phyloP scores from a whole-genome alignment of 129 eudicot species.

The Cynara cardunculus region DNA sequence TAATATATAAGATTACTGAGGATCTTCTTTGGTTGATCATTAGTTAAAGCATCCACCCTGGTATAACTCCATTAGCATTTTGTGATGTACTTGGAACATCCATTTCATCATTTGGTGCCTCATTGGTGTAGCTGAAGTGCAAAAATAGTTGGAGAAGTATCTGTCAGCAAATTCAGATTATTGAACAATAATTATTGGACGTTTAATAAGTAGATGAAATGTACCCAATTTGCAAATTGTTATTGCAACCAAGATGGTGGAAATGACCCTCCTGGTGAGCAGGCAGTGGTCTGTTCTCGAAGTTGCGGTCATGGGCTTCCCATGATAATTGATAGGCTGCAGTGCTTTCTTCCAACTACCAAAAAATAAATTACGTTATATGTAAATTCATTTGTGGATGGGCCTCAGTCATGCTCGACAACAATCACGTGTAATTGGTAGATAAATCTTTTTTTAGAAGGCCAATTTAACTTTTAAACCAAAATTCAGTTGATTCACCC shows the following conservation, averaged over 20 bases:
- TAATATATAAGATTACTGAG: background rate
- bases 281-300: conserved; percentile 17
- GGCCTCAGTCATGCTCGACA: background rate
- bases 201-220: background rate
- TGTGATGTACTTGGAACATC: conserved; percentile 20
- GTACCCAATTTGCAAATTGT: conserved; percentile 27
- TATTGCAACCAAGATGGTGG: conserved; percentile 19
- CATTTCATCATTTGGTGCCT: conserved; percentile 19
- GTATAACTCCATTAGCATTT: conserved; percentile 26
- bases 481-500: background rate
- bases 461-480: background rate
- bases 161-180: background rate
- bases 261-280: conserved; percentile 19
- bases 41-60: conserved; percentile 52
- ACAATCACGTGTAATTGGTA: background rate
- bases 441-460: too few relatives aligned
- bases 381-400: background rate
- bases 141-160: background rate
- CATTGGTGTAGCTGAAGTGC: conserved; percentile 28
- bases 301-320: conserved; percentile 22
- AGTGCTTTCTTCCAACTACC: conserved; percentile 38
- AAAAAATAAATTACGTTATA: background rate
- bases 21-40: conserved; percentile 9
- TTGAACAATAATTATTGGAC: background rate
- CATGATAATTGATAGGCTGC: conserved; percentile 28